Evolutionary conservation across 331 rosid species (phyloP), one percentile per base, ranked within the genome.

Genomic region (Saraca asoca): DNA sequence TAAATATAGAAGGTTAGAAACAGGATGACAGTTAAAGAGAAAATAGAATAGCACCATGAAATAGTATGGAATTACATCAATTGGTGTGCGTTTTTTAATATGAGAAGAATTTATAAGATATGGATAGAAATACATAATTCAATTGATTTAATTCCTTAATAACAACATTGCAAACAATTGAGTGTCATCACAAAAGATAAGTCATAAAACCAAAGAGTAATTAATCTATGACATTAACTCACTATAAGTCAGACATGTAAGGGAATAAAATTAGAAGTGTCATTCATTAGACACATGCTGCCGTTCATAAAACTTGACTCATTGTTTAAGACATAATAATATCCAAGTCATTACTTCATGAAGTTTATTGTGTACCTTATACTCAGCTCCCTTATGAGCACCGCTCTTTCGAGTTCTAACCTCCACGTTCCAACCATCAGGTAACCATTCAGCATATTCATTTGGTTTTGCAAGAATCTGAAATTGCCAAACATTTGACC

Each of bases 371-470:
- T 34, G 50, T 76, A 93, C 98, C 95, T 90, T 93, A 76, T 93
- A 93, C 48, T 55, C 72, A 52, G 75, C 62, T 82, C 98, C 98
- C 75, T 17, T 69, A 7, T 51, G 19, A 20, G 58, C 4, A 52
- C 98, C 98, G 81, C 95, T 84, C 61, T 88, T 75, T 48, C 98
- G 87, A 14, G 71, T 84, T 83, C 71, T 86, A 69, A 83, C 16
- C 75, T 78, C 89, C 62, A 93, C 57, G 43, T 72, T 78, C 98
- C 98, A 93, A 63, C 86, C 95, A 9, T 80, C 80, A 64, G 98
- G 98, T 72, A 93, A 90, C 98, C 98, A 93, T 53, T 81, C 83
- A 34, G 95, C 95, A 67, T 6, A 76, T 69, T 81, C 88, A 29
- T 70, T 75, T 69, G 69, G 53, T 62, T 73, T 77, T 34, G 31